A percentile compares a stretch with the other conserved stretches of the same genome.
These are phyloP conservation scores for Tothia fuscella DNA, from an alignment of 2,329 filamentous ascomycete species.

Conservation along the genomic window DNA sequence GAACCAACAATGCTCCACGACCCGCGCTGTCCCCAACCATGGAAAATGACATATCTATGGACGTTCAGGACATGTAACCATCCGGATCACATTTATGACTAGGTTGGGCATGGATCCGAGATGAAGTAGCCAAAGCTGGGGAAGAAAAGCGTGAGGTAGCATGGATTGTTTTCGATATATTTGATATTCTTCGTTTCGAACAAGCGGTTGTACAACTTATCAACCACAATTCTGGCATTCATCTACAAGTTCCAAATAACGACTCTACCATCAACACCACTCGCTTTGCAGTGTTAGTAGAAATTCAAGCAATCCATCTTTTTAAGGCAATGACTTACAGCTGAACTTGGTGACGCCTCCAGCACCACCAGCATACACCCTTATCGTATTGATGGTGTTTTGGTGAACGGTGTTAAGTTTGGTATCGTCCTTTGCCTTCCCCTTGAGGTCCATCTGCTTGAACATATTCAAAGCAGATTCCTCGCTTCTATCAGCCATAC, in stretches of 20 bases:
- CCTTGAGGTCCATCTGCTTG: constrained; percentile 95
- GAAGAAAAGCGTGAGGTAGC: no score
- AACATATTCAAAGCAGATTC: constrained; percentile 98
- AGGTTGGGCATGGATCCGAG: no score
- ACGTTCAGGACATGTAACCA: no score
- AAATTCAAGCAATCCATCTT: background rate
- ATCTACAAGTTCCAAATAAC: constrained; percentile 52
- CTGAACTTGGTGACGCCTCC: constrained; percentile 66
- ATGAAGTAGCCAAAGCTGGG: no score
- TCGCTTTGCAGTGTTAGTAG: constrained; percentile 42
- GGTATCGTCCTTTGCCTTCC: constrained; percentile 82
- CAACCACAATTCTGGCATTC: no score
- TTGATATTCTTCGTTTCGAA: no score
- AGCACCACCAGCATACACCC: constrained; percentile 57
- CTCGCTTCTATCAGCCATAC: constrained; percentile 54
- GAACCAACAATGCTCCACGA: no score
- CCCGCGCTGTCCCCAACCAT: no score
- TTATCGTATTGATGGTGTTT: constrained; percentile 82
- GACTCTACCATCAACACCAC: constrained; percentile 70
- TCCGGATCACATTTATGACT: no score
- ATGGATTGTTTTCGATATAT: no score
- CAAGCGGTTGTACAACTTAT: no score
- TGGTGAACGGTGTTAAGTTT: constrained; percentile 93
- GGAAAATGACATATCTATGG: no score
- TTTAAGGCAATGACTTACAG: constrained; percentile 64